Base-by-base conservation (phyloP, 1,139 yeast genomes). In the Yarrowia galli region DNA sequence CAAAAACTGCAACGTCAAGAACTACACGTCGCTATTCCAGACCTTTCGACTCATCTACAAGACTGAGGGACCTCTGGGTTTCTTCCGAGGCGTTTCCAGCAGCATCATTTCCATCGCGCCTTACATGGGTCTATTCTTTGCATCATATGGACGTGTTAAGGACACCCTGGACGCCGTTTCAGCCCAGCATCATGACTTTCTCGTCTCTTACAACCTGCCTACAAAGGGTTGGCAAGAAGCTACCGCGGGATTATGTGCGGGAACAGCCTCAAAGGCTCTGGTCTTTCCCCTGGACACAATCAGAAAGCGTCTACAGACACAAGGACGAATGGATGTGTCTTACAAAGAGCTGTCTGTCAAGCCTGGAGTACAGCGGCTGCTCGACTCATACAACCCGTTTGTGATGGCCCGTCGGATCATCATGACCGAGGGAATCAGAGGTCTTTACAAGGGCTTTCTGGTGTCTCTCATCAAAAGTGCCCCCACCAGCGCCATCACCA, bases 241-340 rank as follows among this genome's bases (percentile, higher is more conserved):
- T 0, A 72, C 85, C 18, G 88, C 93, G 69, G 97, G 97, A 8
- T 81, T 91, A 61, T 68, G 86, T 0, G 97, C 98, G 0, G 98
- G 98, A 0, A 81, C 87, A 0, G 73, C 86, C 8, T 85, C 97
- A 23, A 95, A 93, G 76, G 85, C 87, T 0, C 73, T 86, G 0
- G 88, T 92, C 0, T 95, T 92, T 76, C 99, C 99, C 0, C 77
- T 95, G 66, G 99, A 95, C 75, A 86, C 97, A 0, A 75, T 93
- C 7, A 81, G 98, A 43, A 88, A 93, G 73, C 81, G 97, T 66
- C 78, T 89, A 61, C 98, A 93, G 75, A 87, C 93, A 73, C 82
- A 84, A 68, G 81, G 81, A 45, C 79, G 84, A 3, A 75, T 71
- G 73, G 81, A 42, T 35, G 73, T 46, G 68, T 68, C 69, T 58